Conservation (phyloP, 495 filamentous ascomycete species). For the Penicillium paradoxum region DNA sequence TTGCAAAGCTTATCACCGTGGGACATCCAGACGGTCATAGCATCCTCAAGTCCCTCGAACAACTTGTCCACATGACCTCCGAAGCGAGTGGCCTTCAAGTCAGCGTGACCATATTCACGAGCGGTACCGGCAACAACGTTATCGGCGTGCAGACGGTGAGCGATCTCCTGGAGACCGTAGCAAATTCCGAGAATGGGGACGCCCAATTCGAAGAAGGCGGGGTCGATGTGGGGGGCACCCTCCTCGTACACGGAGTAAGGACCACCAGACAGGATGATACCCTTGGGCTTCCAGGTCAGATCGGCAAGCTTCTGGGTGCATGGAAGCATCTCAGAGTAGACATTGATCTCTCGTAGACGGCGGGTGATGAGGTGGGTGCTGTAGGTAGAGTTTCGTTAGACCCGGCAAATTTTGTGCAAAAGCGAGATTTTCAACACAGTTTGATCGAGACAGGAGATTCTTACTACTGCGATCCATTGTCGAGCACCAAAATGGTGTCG, state of each 20-base stretch:
- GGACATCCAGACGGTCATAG: slow-evolving; percentile 76
- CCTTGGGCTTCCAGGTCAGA: slow-evolving; percentile 75
- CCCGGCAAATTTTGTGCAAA: too few relatives aligned
- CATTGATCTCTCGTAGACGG: slow-evolving; percentile 71
- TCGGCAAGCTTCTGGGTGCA: slow-evolving; percentile 83
- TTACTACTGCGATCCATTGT: too few relatives aligned
- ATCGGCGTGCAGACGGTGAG: slow-evolving; percentile 60
- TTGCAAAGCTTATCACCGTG: slow-evolving; percentile 77
- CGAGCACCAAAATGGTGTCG: too few relatives aligned
- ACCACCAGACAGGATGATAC: slow-evolving; percentile 34
- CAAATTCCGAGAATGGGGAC: slow-evolving; percentile 67
- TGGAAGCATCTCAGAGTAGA: slow-evolving; percentile 89
- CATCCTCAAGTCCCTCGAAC: slow-evolving; percentile 63
- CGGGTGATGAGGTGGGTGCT: slow-evolving; percentile 75
- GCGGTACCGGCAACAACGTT: slow-evolving; percentile 71
- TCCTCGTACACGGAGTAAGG: slow-evolving; percentile 71
- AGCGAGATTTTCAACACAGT: too few relatives aligned
- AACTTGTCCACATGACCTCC: slow-evolving; percentile 61
- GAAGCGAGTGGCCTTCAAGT: slow-evolving; percentile 47
- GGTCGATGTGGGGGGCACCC: slow-evolving; percentile 65
- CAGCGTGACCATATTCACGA: slow-evolving; percentile 68
- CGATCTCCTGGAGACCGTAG: slow-evolving; percentile 80
- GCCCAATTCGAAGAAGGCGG: slow-evolving; percentile 70
- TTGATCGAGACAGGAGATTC: too few relatives aligned
- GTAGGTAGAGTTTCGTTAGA: too few relatives aligned